Evolutionary conservation across 2,329 filamentous ascomycete genomes (phyloP).

Genomic region (Penicillium sp.): DNA sequence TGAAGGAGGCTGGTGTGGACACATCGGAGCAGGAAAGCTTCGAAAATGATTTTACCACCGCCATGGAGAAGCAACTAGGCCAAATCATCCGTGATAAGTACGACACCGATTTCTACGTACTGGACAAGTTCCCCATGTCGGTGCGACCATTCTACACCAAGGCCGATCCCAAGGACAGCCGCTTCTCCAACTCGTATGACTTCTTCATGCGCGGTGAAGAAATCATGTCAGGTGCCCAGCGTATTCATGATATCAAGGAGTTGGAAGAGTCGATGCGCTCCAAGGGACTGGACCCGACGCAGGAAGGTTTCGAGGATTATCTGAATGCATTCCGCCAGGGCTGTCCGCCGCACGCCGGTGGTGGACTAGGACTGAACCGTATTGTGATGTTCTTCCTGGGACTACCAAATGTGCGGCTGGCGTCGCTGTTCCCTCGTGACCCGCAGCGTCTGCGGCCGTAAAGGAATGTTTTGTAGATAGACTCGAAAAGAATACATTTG

Average conservation of each 20-base stretch:
- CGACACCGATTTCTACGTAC: constrained; percentile 90
- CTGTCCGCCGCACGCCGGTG: constrained; percentile 59
- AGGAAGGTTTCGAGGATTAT: constrained; percentile 58
- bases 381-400: constrained; percentile 64
- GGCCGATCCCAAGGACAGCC: constrained; percentile 61
- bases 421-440: constrained; percentile 59
- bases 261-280: constrained; percentile 53
- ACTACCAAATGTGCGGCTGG: constrained; percentile 57
- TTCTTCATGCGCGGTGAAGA: constrained; percentile 68
- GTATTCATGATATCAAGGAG: constrained; percentile 57
- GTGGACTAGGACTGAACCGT: constrained; percentile 59
- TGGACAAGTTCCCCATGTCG: constrained; percentile 89
- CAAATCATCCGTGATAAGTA: constrained; percentile 80
- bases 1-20: constrained; percentile 48
- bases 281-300: constrained; percentile 55
- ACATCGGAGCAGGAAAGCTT: constrained; percentile 46
- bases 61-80: constrained; percentile 64
- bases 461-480: constrained; percentile 12
- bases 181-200: constrained; percentile 63
- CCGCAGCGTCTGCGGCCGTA: constrained; percentile 49
- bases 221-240: constrained; percentile 62
- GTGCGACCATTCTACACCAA: constrained; percentile 92
- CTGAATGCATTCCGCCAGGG: constrained; percentile 59
- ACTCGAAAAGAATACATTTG: constrained; percentile 12
- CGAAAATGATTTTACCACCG: constrained; percentile 45